Evolutionary conservation across 768 basidiomycete genomes (phyloP), one percentile per base, ranked within the genome.

Genomic region (Ramaria rubella): DNA sequence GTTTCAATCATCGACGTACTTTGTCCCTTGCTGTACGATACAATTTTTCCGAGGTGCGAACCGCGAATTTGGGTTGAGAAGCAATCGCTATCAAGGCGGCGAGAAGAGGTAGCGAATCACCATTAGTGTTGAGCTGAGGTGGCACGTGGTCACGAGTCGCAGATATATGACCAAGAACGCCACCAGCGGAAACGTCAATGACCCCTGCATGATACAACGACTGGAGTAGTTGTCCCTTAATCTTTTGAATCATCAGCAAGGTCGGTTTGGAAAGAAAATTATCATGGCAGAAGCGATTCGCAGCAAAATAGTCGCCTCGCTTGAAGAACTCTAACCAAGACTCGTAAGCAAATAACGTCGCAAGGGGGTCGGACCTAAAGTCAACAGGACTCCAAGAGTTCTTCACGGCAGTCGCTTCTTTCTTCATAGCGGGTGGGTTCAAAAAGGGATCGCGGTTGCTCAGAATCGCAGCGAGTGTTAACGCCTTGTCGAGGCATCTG

Each of bases 251-350:
- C 67, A 85, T 75, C 19, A 91, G 70, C 49, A 96, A 70, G 0
- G 88, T 90, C n/a, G 89, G 83, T 65, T 88, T 91, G 26, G 86
- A 82, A 53, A 96, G 75, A 77, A 95, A 96, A 68, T 95, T 96
- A 33, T 92, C 85, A 38, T 71, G 65, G 69, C 85, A 87, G 70
- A 95, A 95, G 29, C 78, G 70, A 67, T 87, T 87, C 24, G 90
- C 91, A 2, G 74, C 67, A 24, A 68, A 64, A 64, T 83, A 86
- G 23, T 87, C 78, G 30, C 87, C 83, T 29, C 73, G 73, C 23
- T 78, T 79, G 61, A 92, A 86, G 68, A 90, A 67, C 14, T 72
- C 72, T 75, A 81, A 82, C 94, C 94, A 96, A 0, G 75, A 77
- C 63, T 91, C 85, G 73, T 83, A 96, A 2, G 92, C 94, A 12